phyloP scores from a whole-genome alignment of 148 eudicot genomes.

The Rhododendron williamsianum region DNA sequence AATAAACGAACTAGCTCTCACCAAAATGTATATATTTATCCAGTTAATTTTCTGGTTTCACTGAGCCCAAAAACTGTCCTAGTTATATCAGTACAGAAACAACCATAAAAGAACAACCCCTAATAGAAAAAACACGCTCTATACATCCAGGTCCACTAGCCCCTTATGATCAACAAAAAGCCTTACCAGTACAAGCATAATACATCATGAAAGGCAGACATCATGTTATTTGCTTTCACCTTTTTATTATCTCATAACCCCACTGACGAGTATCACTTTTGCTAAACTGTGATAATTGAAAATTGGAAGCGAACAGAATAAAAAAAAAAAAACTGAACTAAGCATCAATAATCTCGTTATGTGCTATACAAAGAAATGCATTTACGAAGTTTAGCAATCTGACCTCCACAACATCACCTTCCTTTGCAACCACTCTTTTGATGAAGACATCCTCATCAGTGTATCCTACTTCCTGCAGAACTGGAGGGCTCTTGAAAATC shows the following conservation, averaged over 20 bases:
- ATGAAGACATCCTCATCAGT: slow-evolving; percentile 90
- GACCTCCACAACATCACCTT: slow-evolving; percentile 91
- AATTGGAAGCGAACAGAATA: background rate
- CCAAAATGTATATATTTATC: background rate
- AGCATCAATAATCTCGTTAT: background rate
- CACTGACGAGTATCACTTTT: background rate
- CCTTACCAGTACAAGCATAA: background rate
- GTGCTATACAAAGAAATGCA: background rate
- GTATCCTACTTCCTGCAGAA: slow-evolving; percentile 82
- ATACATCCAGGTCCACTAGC: background rate
- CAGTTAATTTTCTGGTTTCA: background rate
- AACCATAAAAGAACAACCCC: background rate
- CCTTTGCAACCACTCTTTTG: slow-evolving; percentile 85
- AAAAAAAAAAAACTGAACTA: background rate
- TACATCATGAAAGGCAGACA: background rate
- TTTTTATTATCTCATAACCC: background rate
- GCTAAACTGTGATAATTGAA: background rate
- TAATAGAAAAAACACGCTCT: background rate
- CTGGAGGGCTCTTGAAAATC: slow-evolving; percentile 91
- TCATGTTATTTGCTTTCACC: background rate
- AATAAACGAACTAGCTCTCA: background rate
- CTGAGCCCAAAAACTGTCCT: background rate
- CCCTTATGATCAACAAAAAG: background rate
- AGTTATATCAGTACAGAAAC: background rate
- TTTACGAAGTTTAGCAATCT: slow-evolving; percentile 6